phyloP scores from a whole-genome alignment of 768 basidiomycete genomes.

The Lactarius sp. region DNA sequence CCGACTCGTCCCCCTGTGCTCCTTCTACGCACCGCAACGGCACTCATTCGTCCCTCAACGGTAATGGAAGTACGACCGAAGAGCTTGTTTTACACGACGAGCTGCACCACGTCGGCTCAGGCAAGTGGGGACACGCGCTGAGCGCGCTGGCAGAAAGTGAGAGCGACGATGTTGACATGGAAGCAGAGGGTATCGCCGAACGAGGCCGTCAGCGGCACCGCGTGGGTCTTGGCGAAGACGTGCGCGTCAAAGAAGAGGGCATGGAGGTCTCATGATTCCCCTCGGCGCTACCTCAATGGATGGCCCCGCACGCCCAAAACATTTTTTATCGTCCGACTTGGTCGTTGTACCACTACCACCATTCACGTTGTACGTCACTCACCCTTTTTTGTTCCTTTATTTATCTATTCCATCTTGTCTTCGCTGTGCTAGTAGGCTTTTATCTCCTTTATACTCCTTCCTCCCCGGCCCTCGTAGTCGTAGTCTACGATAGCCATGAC shows the following conservation, averaged over 20 bases:
- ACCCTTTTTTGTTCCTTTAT: constrained; percentile 5
- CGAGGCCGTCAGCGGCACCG: constrained; percentile 23
- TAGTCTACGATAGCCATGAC: constrained; percentile 8
- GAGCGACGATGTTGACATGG: constrained; percentile 24
- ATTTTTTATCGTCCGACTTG: neutral
- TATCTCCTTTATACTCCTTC: neutral
- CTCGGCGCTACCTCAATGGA: constrained; percentile 1
- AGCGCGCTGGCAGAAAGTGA: constrained; percentile 20
- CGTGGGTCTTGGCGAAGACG: constrained; percentile 11
- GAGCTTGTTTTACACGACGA: constrained; percentile 21
- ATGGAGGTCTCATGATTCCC: constrained; percentile 24
- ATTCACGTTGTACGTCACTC: constrained; percentile 7
- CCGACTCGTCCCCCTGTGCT: neutral
- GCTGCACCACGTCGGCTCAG: constrained; percentile 8
- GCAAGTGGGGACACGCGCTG: constrained; percentile 22
- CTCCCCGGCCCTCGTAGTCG: neutral
- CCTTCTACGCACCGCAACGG: constrained; percentile 1
- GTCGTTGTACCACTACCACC: constrained; percentile 8
- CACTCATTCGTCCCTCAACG: constrained; percentile 7
- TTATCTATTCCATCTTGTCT: constrained; percentile 17
- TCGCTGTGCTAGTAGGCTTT: constrained; percentile 19
- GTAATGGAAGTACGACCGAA: constrained; percentile 5
- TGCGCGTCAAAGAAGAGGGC: constrained; percentile 23
- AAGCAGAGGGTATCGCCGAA: constrained; percentile 6
- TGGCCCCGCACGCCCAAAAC: neutral